Evolutionary conservation across 75 land plant species (phyloP).

Genomic region (Ceratopteris richardii): DNA sequence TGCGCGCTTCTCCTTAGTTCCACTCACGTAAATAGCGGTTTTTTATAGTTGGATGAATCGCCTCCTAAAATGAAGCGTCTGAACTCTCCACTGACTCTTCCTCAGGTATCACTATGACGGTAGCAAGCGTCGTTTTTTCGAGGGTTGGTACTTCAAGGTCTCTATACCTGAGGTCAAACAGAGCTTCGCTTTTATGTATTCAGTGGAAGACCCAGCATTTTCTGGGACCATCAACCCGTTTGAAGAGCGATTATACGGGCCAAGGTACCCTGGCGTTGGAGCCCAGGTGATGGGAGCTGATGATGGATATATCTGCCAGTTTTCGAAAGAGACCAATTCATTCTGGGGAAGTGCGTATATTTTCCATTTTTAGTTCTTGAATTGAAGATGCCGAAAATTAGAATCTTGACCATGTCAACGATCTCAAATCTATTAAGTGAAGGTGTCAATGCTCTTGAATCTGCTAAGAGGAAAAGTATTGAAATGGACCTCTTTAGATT

Average conservation of each 20-base stretch:
- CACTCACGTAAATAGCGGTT: neutral
- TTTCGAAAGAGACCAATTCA: constrained; percentile 32
- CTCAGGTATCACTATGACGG: constrained; percentile 95
- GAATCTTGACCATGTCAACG: too few relatives aligned
- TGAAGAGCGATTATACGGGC: constrained; percentile 39
- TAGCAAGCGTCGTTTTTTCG: constrained; percentile 61
- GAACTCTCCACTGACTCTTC: neutral
- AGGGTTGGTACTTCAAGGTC: constrained; percentile 98
- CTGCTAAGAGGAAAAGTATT: too few relatives aligned
- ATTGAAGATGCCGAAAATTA: too few relatives aligned
- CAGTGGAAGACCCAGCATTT: constrained; percentile 84
- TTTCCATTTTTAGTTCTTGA: too few relatives aligned
- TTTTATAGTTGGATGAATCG: too few relatives aligned
- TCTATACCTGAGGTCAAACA: constrained; percentile 74
- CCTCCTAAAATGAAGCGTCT: too few relatives aligned
- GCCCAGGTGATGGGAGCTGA: constrained; percentile 92
- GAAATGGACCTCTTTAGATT: too few relatives aligned
- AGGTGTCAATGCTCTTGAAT: too few relatives aligned
- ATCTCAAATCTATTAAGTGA: too few relatives aligned
- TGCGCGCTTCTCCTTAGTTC: constrained; percentile 6
- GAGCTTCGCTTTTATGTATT: constrained; percentile 96
- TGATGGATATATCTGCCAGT: constrained; percentile 84
- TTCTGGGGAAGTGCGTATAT: constrained; percentile 84
- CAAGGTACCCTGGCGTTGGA: constrained; percentile 76
- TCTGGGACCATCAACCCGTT: constrained; percentile 17